A percentile compares a stretch with the other conserved stretches of the same genome.
phyloP scores from a whole-genome alignment of 805 yeast genomes.

The Candida chilensis region DNA sequence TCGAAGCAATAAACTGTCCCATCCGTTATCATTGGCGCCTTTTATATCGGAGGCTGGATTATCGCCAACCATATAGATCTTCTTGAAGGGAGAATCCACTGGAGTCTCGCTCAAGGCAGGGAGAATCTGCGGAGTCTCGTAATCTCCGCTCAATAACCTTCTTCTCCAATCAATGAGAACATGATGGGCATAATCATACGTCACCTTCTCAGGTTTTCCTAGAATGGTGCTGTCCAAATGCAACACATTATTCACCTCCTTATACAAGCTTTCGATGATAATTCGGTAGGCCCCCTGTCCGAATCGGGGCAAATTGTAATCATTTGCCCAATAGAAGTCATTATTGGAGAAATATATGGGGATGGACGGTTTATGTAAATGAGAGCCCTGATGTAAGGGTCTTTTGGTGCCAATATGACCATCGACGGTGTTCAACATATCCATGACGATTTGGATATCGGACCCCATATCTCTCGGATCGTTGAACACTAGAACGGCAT shows the following conservation, averaged over 20 bases:
- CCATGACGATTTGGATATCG: conserved; percentile 72
- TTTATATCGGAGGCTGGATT: conserved; percentile 89
- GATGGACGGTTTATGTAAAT: conserved; percentile 35
- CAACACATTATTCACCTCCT: conserved; percentile 37
- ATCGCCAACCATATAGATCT: conserved; percentile 95
- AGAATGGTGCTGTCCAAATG: conserved; percentile 46
- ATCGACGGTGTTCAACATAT: conserved; percentile 51
- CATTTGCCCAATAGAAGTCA: conserved; percentile 85
- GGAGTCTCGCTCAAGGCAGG: conserved; percentile 40
- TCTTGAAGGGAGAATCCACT: conserved; percentile 31
- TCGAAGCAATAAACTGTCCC: conserved; percentile 78
- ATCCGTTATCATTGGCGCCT: conserved; percentile 83
- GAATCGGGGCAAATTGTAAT: conserved; percentile 66
- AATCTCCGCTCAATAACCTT: conserved; percentile 14
- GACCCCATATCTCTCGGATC: conserved; percentile 88
- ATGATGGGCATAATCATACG: conserved; percentile 78
- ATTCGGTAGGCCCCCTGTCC: conserved; percentile 88
- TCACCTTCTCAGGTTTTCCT: conserved; percentile 76
- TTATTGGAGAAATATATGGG: conserved; percentile 77
- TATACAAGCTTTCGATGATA: conserved; percentile 50
- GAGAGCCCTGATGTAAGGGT: conserved; percentile 4
- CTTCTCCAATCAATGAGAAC: conserved; percentile 46
- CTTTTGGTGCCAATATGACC: conserved; percentile 63
- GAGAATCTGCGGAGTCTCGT: conserved; percentile 12
- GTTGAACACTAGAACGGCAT: conserved; percentile 72